phyloP scores from a whole-genome alignment of 1,284 basidiomycete genomes.

The Cryptococcus neoformans region DNA sequence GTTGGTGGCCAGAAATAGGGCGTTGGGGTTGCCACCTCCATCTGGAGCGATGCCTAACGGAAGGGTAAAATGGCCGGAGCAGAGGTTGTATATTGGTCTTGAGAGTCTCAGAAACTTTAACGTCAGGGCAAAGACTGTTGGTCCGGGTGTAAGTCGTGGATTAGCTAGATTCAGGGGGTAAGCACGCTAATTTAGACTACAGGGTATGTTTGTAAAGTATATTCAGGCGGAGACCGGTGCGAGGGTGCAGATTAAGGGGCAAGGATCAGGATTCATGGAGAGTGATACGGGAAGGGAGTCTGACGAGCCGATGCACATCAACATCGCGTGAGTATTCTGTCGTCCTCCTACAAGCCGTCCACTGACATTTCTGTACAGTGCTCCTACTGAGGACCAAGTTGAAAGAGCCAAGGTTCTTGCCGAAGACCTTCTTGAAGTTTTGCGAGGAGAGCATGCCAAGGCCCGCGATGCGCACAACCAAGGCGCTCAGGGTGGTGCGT shows the following conservation, averaged over 20 bases:
- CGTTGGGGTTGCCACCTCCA: conserved; percentile 36
- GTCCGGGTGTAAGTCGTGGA: conserved; percentile 66
- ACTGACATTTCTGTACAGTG: conserved; percentile 53
- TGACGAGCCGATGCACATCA: conserved; percentile 91
- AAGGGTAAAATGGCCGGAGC: conserved; percentile 90
- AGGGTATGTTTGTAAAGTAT: conserved; percentile 98
- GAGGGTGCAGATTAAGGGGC: conserved; percentile 96
- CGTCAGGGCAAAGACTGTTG: conserved; percentile 94
- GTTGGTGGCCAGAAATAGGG: conserved; percentile 47
- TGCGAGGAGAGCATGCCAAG: conserved; percentile 80
- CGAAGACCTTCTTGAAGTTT: conserved; percentile 82
- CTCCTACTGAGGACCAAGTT: conserved; percentile 83
- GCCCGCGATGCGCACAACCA: conserved; percentile 52
- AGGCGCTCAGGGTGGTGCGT: conserved; percentile 51
- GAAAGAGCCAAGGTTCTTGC: conserved; percentile 81
- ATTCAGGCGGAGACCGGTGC: conserved; percentile 96
- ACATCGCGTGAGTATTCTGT: conserved; percentile 67
- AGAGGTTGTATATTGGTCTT: conserved; percentile 81
- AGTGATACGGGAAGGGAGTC: conserved; percentile 87
- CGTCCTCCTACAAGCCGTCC: neutral
- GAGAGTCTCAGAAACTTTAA: conserved; percentile 96
- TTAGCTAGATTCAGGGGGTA: neutral
- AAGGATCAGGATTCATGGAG: conserved; percentile 93
- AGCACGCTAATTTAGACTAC: conserved; percentile 5
- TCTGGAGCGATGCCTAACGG: conserved; percentile 23